phyloP scores from a whole-genome alignment of 305 asterid species.

The Fraxinus baroniana region DNA sequence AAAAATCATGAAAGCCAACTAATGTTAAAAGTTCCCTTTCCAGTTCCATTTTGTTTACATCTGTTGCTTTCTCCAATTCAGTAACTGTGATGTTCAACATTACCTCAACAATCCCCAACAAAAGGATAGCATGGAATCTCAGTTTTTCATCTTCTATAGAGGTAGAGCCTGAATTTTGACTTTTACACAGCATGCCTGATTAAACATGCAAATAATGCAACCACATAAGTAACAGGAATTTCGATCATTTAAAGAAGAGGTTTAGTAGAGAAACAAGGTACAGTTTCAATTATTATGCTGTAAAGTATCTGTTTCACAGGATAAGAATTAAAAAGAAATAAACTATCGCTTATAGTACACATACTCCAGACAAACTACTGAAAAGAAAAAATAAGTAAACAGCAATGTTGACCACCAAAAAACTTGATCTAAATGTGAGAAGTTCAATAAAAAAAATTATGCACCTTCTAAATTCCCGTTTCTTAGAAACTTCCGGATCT shows the following conservation, averaged over 20 bases:
- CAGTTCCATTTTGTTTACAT: slow-evolving; percentile 50
- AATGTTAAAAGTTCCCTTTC: slow-evolving; percentile 62
- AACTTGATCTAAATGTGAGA: slow-evolving; percentile 16
- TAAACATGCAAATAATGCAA: slow-evolving; percentile 36
- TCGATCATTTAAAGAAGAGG: background rate
- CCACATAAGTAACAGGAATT: slow-evolving; percentile 5
- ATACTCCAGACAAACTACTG: slow-evolving; percentile 16
- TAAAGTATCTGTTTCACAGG: slow-evolving; percentile 9
- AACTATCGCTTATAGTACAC: background rate
- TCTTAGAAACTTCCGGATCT: slow-evolving; percentile 61
- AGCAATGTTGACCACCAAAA: background rate
- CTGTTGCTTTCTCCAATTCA: slow-evolving; percentile 57
- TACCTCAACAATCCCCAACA: slow-evolving; percentile 69
- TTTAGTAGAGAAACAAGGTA: background rate
- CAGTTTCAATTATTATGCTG: background rate
- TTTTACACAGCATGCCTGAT: slow-evolving; percentile 61
- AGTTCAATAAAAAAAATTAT: slow-evolving; percentile 21
- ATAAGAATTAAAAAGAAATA: background rate
- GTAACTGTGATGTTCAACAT: slow-evolving; percentile 57
- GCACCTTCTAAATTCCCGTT: slow-evolving; percentile 67
- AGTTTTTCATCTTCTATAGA: slow-evolving; percentile 55
- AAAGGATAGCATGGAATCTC: slow-evolving; percentile 46
- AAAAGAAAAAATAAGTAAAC: background rate
- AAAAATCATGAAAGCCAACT: slow-evolving; percentile 48
- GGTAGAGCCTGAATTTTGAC: slow-evolving; percentile 40